Evolutionary conservation across 495 filamentous ascomycete genomes (phyloP).

Genomic region (Penicillium canescens): DNA sequence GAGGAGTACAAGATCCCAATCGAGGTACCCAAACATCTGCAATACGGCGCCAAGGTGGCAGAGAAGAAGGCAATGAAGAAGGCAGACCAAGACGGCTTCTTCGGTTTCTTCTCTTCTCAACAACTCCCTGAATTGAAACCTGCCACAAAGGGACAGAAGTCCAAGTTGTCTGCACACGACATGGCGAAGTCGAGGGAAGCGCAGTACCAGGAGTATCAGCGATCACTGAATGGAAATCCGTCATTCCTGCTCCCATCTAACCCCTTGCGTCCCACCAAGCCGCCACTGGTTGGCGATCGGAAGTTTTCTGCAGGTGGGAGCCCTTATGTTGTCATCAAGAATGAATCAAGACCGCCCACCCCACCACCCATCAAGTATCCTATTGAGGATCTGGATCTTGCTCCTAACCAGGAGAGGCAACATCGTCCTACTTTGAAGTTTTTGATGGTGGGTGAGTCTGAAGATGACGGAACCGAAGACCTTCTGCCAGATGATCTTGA

Average conservation of each 20-base stretch:
- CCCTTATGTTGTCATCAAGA: conserved; percentile 36
- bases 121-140: conserved; percentile 78
- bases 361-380: conserved; percentile 88
- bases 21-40: conserved; percentile 78
- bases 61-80: conserved; percentile 80
- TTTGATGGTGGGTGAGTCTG: conserved; percentile 58
- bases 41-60: conserved; percentile 73
- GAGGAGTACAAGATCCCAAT: conserved; percentile 80
- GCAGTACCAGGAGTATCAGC: conserved; percentile 54
- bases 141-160: conserved; percentile 74
- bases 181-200: conserved; percentile 45
- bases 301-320: conserved; percentile 20
- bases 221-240: conserved; percentile 51
- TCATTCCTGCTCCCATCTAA: conserved; percentile 41
- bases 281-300: conserved; percentile 41
- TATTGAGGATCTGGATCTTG: conserved; percentile 87
- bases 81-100: conserved; percentile 53
- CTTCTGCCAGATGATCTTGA: conserved; percentile 59
- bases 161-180: conserved; percentile 52
- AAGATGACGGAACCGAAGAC: conserved; percentile 41
- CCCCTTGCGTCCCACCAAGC: conserved; percentile 34
- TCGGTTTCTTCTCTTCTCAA: conserved; percentile 55
- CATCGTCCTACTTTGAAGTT: conserved; percentile 76
- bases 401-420: conserved; percentile 56
- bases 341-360: conserved; percentile 55